Conservation (phyloP, 2,329 filamentous ascomycete species). For the Talaromyces sp. region DNA sequence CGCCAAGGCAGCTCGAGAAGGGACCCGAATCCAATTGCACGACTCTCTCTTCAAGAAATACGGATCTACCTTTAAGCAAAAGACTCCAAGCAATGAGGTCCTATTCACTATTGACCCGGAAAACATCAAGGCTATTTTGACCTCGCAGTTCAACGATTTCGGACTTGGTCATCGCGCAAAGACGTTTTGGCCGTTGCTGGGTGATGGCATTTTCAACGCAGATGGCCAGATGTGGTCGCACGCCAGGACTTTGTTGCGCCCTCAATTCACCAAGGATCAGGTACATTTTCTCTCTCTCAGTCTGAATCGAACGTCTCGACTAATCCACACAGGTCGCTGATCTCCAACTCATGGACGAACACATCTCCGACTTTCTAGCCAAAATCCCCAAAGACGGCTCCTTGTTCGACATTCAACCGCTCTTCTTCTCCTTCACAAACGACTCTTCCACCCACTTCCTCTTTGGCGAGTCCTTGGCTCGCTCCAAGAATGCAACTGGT, state of each 20-base stretch:
- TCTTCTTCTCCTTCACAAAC: constrained; percentile 63
- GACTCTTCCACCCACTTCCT: constrained; percentile 66
- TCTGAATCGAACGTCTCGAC: not conserved
- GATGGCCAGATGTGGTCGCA: constrained; percentile 68
- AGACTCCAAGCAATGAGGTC: constrained; percentile 10
- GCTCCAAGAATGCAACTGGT: not conserved
- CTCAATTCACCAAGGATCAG: constrained; percentile 17
- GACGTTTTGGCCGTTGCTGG: constrained; percentile 13
- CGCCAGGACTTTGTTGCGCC: constrained; percentile 12
- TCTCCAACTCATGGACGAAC: constrained; percentile 57
- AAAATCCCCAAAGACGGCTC: constrained; percentile 54
- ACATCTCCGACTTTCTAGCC: constrained; percentile 57
- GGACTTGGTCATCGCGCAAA: constrained; percentile 9
- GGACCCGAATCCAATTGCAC: constrained; percentile 9
- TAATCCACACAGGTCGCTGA: constrained; percentile 46
- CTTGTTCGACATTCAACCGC: constrained; percentile 55
- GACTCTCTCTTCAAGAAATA: constrained; percentile 7
- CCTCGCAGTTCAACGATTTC: constrained; percentile 16
- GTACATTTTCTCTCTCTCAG: not conserved
- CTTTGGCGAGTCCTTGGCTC: constrained; percentile 55
- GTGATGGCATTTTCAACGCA: constrained; percentile 57
- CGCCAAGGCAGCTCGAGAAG: constrained; percentile 12
- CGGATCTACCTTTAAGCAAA: constrained; percentile 16
- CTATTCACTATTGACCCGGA: constrained; percentile 18
- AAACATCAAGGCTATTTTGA: constrained; percentile 17